These are phyloP conservation scores for Onygena corvina DNA, from an alignment of 2,329 filamentous ascomycete species.

Conservation along the genomic window DNA sequence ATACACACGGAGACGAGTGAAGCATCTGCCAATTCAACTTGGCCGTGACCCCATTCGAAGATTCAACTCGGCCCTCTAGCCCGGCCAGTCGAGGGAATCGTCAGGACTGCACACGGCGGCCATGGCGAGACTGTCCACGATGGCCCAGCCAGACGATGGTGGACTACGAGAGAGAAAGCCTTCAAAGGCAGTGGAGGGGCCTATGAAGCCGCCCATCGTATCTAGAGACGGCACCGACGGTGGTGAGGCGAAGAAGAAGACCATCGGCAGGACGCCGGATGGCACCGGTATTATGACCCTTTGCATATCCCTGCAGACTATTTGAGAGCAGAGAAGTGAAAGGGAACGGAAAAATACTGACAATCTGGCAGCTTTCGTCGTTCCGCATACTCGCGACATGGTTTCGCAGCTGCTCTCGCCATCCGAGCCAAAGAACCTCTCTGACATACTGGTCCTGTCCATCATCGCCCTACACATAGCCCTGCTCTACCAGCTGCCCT, in stretches of 20 bases:
- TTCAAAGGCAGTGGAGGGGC: slow-evolving; percentile 28
- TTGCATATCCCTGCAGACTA: background rate
- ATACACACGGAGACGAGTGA: background rate
- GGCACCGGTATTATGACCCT: slow-evolving; percentile 61
- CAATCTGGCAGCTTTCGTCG: slow-evolving; percentile 67
- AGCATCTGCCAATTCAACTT: slow-evolving; percentile 10
- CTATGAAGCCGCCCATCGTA: slow-evolving; percentile 32
- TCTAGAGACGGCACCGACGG: slow-evolving; percentile 18
- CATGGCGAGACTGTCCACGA: slow-evolving; percentile 4
- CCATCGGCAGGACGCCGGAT: slow-evolving; percentile 80
- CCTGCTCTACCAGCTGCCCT: slow-evolving; percentile 60
- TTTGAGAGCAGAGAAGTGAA: background rate
- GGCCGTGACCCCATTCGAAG: background rate
- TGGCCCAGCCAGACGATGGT: slow-evolving; percentile 17
- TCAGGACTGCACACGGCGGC: background rate
- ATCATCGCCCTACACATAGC: slow-evolving; percentile 66
- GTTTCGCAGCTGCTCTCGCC: slow-evolving; percentile 93
- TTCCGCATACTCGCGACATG: slow-evolving; percentile 97
- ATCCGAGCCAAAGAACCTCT: slow-evolving; percentile 86
- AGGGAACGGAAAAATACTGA: background rate
- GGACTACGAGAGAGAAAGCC: slow-evolving; percentile 40
- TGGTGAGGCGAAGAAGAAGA: slow-evolving; percentile 47
- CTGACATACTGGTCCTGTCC: slow-evolving; percentile 66
- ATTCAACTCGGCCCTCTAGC: background rate
- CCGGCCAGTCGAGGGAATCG: background rate